phyloP scores from a whole-genome alignment of 108 stramenopile species.

The Stephanodiscus triporus region DNA sequence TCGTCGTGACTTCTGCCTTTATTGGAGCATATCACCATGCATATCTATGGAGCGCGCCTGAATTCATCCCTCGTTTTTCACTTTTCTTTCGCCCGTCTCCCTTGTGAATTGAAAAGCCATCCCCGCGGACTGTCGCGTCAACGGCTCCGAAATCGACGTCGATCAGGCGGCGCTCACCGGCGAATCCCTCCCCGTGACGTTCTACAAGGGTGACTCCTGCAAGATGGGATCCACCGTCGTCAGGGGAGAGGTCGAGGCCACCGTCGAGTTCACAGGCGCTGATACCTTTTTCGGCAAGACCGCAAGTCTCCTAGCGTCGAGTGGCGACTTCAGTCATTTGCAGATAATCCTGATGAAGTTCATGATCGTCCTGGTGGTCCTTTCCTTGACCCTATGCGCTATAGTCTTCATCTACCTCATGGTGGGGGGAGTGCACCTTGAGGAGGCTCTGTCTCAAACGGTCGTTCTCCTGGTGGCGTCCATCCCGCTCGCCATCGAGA shows the following conservation, averaged over 20 bases:
- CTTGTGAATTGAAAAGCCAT: slow-evolving; percentile 21
- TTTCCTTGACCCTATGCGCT: slow-evolving; percentile 56
- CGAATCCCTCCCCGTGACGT: slow-evolving; percentile 85
- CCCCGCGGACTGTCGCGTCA: slow-evolving; percentile 72
- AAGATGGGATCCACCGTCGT: slow-evolving; percentile 80
- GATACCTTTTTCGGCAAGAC: slow-evolving; percentile 85
- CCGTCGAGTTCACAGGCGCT: slow-evolving; percentile 67
- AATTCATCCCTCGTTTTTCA: background rate
- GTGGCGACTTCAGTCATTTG: slow-evolving; percentile 56
- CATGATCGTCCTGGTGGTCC: slow-evolving; percentile 60
- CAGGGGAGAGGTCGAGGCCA: slow-evolving; percentile 69
- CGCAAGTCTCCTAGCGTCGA: slow-evolving; percentile 57
- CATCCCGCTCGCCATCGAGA: slow-evolving; percentile 85
- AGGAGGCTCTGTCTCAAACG: slow-evolving; percentile 54
- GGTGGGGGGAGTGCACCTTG: slow-evolving; percentile 29
- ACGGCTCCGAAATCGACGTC: slow-evolving; percentile 58
- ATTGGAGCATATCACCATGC: too few relatives aligned
- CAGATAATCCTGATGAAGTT: slow-evolving; percentile 69
- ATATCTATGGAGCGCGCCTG: background rate
- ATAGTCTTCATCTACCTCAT: slow-evolving; percentile 61
- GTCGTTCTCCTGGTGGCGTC: slow-evolving; percentile 80
- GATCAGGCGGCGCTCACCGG: slow-evolving; percentile 86
- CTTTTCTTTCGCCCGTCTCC: background rate
- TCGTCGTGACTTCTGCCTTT: too few relatives aligned
- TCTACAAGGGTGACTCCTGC: slow-evolving; percentile 58